Base-by-base conservation (phyloP, 495 filamentous ascomycete genomes). In the Aspergillus asperescens region DNA sequence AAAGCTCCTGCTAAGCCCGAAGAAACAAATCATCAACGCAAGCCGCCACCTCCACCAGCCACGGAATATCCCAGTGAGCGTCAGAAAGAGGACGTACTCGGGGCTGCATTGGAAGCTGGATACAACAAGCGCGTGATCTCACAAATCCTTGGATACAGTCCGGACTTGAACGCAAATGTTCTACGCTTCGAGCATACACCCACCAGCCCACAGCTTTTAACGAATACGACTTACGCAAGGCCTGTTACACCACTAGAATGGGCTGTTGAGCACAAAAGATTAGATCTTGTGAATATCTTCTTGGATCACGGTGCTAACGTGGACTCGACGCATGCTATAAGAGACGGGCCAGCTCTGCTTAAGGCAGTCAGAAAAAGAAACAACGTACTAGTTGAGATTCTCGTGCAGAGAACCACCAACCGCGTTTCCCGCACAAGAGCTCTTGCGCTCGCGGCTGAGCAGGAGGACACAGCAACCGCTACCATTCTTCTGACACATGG, bases 181-280 rank as follows among this genome's bases (percentile, higher is more conserved):
- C 7, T 35, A 12, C 15, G 37, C 27, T 37, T 4, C 7, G 22
- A 37, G n/a, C n/a, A n/a, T n/a, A n/a, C n/a, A n/a, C n/a, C n/a
- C 4, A n/a, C n/a, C n/a, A n/a, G n/a, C n/a, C n/a, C n/a, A n/a
- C n/a, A n/a, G n/a, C n/a, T n/a, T n/a, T n/a, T n/a, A n/a, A n/a
- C n/a, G n/a, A n/a, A n/a, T n/a, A n/a, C n/a, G n/a, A 25, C 10
- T 15, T 5, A n/a, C 28, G 7, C 3, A 12, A 20, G 22, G 37
- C 19, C 29, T 13, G 9, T 48, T 1, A 48, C 45, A 35, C 45
- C 45, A 23, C 45, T 48, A 18, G 45, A 48, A 37, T 48, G 27
- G 45, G 45, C 45, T 3, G 7, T 48, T 1, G 45, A 48, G 28
- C 27, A 35, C 29, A 10, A 48, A 35, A 20, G 25, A 16, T 15